Evolutionary conservation across 2,329 filamentous ascomycete species (phyloP).

Genomic region (Scedosporium dehoogii): DNA sequence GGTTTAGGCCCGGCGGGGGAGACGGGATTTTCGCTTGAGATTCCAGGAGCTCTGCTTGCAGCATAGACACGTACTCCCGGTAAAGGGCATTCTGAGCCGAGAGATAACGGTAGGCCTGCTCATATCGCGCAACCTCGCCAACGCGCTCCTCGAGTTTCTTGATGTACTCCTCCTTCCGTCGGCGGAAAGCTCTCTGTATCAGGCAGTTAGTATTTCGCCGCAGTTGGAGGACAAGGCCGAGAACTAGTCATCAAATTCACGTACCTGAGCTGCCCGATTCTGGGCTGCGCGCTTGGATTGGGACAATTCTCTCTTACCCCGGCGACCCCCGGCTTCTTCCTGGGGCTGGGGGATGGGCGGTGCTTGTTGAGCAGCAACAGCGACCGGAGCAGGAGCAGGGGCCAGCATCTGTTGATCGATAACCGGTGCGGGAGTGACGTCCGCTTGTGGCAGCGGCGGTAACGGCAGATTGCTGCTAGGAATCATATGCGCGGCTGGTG

Average conservation of each 20-base stretch:
- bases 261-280: constrained; percentile 91
- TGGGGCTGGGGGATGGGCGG: constrained; percentile 12
- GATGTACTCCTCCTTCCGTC: constrained; percentile 96
- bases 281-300: constrained; percentile 95
- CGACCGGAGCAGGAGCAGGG: constrained; percentile 20
- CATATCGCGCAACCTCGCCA: constrained; percentile 66
- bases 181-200: constrained; percentile 79
- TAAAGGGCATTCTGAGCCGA: constrained; percentile 85
- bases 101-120: constrained; percentile 67
- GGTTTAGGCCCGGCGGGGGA: constrained; percentile 69
- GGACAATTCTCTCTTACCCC: constrained; percentile 83
- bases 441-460: constrained; percentile 11
- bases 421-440: constrained; percentile 19
- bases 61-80: constrained; percentile 82
- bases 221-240: not conserved
- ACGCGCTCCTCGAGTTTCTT: constrained; percentile 95
- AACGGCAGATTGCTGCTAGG: constrained; percentile 12
- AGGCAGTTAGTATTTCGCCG: not conserved
- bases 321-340: constrained; percentile 45
- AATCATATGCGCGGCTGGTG: not conserved
- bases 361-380: constrained; percentile 17
- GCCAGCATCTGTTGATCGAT: constrained; percentile 10
- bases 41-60: constrained; percentile 81
- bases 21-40: constrained; percentile 75
- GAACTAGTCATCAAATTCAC: constrained; percentile 17